phyloP scores from a whole-genome alignment of 768 basidiomycete genomes.

The Pisolithus microcarpus region DNA sequence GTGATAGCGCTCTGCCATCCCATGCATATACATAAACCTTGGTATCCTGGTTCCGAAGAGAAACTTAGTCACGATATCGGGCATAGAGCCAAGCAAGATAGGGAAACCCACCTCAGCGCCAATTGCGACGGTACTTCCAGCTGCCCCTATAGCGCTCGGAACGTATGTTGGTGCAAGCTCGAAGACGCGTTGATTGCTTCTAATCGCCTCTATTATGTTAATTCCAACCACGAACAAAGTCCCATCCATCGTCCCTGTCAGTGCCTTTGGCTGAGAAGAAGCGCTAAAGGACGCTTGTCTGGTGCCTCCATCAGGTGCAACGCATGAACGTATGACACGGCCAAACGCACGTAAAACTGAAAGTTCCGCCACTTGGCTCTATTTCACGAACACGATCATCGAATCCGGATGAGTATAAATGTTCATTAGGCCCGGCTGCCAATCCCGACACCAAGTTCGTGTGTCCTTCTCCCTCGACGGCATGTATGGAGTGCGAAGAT shows the following conservation, averaged over 20 bases:
- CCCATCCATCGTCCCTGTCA: slow-evolving; percentile 52
- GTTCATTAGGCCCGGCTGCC: slow-evolving; percentile 38
- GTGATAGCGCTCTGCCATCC: slow-evolving; percentile 57
- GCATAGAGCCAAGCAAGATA: slow-evolving; percentile 1
- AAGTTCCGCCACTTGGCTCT: slow-evolving; percentile 28
- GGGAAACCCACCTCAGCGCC: slow-evolving; percentile 59
- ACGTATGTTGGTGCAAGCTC: slow-evolving; percentile 45
- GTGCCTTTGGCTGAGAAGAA: slow-evolving; percentile 57
- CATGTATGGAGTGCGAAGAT: slow-evolving; percentile 9
- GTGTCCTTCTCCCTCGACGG: slow-evolving; percentile 61
- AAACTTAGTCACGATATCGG: not conserved
- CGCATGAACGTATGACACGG: not conserved
- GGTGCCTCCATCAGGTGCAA: not conserved
- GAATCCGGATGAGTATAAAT: slow-evolving; percentile 66
- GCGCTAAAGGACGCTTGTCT: slow-evolving; percentile 51
- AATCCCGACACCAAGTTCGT: slow-evolving; percentile 63
- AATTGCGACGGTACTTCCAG: slow-evolving; percentile 50
- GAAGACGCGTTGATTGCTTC: slow-evolving; percentile 61
- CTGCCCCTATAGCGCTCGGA: slow-evolving; percentile 53
- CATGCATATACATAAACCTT: slow-evolving; percentile 71
- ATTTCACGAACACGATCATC: slow-evolving; percentile 78
- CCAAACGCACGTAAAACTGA: slow-evolving; percentile 42
- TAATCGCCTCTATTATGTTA: slow-evolving; percentile 51
- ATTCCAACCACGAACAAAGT: slow-evolving; percentile 53
- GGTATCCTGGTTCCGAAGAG: slow-evolving; percentile 45